Conservation (phyloP, 1,284 basidiomycete species). For the Erythrobasidium hasegawianum region DNA sequence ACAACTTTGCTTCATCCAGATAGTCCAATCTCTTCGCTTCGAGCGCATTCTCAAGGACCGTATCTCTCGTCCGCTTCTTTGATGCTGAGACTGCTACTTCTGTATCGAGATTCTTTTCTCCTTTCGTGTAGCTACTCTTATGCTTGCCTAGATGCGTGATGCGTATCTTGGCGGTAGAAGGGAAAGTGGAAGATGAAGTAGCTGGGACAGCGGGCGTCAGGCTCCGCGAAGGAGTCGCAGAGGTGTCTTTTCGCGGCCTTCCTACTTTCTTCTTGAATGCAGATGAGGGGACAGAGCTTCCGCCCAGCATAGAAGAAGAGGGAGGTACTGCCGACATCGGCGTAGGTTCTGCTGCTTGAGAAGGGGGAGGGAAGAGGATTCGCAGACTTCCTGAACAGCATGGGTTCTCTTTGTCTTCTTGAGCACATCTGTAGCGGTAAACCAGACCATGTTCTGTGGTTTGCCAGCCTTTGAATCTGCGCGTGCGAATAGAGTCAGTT, state of each 20-base stretch:
- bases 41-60: background rate
- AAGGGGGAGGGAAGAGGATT: background rate
- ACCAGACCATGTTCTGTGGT: background rate
- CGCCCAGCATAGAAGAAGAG: too few species aligned
- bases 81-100: background rate
- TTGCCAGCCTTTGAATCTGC: background rate
- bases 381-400: constrained; percentile 1
- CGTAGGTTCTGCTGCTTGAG: too few species aligned
- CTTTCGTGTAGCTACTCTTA: background rate
- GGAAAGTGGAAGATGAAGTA: background rate
- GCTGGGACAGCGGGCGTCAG: too few species aligned
- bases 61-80: too few species aligned
- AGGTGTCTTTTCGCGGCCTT: too few species aligned
- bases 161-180: background rate
- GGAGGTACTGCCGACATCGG: too few species aligned
- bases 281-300: too few species aligned
- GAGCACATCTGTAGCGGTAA: background rate
- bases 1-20: background rate
- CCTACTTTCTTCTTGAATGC: too few species aligned
- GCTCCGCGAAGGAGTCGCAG: too few species aligned
- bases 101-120: background rate
- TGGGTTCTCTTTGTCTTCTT: background rate
- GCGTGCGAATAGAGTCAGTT: too few species aligned
- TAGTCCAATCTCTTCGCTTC: background rate
- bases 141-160: background rate